Base-by-base conservation (phyloP, 1,284 basidiomycete species). In the Fistulinella cinereoalba region DNA sequence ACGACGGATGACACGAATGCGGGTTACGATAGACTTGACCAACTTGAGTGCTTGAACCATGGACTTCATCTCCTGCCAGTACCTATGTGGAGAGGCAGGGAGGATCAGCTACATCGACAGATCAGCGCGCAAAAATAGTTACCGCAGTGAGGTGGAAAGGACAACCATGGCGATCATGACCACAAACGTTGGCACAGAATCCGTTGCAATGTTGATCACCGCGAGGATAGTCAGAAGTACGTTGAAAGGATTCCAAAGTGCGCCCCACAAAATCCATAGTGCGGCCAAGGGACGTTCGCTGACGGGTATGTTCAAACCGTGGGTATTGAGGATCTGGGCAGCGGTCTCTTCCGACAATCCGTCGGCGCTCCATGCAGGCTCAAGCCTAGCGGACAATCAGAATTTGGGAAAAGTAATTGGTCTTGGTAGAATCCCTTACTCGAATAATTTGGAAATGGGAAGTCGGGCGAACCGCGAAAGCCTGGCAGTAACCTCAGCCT, bases 11-110 rank as follows among this genome's bases (percentile, higher is more conserved):
- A 67, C 61, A 28, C 65, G 64, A 43, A 66, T 51, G 8, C 62
- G 64, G 5, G 65, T 64, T 22, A 61, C 58, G 10, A 64, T 67
- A 6, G 61, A 64, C 51, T 49, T 64, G 44, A 65, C 56, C 22
- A 64, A 41, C 29, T 66, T 66, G 43, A 64, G 62, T 29, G 61
- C 61, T 41, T 64, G 61, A 13, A 64, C 56, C 60, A 62, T 64
- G 21, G 61, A 64, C 45, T 53, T 64, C 27, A 66, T 28, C 24
- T 64, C 61, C 49, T 64, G 61, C 61, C 61, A 64, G 37, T 65
- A 64, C 37, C 61, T 62, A 11, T 25, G 21, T n/a, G 12, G 6
- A 6, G 25, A 42, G 8, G 34, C 16, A 18, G 19, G 9, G 3
- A 12, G 23, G 4, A 21, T 53, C 3, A 48, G 43, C 8, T 16